These are phyloP conservation scores for Diaporthe aspalathi DNA, from an alignment of 2,329 filamentous ascomycete species.

Conservation along the genomic window DNA sequence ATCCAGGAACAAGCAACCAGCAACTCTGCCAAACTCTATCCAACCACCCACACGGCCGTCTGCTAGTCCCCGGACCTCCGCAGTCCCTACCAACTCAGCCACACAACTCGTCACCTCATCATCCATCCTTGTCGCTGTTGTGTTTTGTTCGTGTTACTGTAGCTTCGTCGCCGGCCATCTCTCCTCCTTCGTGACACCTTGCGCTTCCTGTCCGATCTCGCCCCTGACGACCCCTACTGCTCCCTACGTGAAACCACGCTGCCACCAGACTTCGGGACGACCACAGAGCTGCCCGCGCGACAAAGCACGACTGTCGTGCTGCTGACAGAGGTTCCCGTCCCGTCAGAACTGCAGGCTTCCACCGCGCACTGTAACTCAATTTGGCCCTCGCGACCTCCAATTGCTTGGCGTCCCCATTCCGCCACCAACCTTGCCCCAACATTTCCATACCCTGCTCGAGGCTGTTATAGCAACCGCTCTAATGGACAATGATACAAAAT, in stretches of 20 bases:
- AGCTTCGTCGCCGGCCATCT: constrained; percentile 30
- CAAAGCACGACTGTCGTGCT: not conserved
- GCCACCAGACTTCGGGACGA: not conserved
- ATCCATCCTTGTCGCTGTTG: not conserved
- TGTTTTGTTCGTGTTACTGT: not conserved
- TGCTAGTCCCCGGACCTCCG: not conserved
- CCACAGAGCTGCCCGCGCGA: not conserved
- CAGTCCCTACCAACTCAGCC: no score
- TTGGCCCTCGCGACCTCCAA: constrained; percentile 27
- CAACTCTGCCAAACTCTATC: not conserved
- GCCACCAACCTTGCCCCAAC: constrained; percentile 18
- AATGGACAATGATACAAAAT: constrained; percentile 38
- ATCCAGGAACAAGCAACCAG: not conserved
- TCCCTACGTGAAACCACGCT: not conserved
- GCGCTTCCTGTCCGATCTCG: constrained; percentile 1
- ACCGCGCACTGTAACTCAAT: constrained; percentile 22
- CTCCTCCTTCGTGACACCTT: constrained; percentile 26
- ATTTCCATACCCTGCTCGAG: constrained; percentile 26
- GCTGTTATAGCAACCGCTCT: constrained; percentile 26
- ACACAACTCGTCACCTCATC: not conserved
- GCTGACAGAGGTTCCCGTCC: constrained; percentile 5
- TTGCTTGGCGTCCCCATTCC: constrained; percentile 21
- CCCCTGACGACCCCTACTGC: constrained; percentile 1
- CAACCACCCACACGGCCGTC: not conserved
- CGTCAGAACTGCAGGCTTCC: constrained; percentile 10